These are phyloP conservation scores for Closterium sp. DNA, from an alignment of 139 green algal genomes.

Conservation along the genomic window DNA sequence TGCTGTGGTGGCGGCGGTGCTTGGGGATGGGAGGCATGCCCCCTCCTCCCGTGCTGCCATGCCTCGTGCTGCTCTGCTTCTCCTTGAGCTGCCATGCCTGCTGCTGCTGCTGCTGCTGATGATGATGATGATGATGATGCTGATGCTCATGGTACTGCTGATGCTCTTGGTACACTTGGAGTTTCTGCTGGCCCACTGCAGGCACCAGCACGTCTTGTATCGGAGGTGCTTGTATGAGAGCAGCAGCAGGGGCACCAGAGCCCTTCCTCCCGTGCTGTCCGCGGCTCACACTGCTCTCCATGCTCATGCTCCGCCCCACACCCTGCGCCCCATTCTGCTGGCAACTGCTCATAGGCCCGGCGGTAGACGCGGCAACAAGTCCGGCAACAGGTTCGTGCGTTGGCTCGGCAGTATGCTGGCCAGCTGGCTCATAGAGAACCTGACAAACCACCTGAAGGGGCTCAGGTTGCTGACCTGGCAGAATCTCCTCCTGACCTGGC, in stretches of 20 bases:
- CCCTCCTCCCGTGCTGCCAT: neutral
- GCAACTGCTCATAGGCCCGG: neutral
- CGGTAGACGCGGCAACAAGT: no score
- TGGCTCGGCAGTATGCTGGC: neutral
- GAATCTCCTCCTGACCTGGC: neutral
- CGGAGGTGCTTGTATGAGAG: neutral
- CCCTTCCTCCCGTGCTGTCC: neutral
- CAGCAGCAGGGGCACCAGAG: neutral
- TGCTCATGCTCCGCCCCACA: neutral
- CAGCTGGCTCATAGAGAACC: no score
- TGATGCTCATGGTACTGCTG: neutral
- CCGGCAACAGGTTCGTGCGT: neutral
- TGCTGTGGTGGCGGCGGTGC: neutral
- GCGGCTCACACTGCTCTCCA: neutral
- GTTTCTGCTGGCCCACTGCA: neutral
- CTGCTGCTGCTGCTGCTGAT: neutral
- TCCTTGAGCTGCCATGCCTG: neutral
- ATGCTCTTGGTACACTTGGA: neutral
- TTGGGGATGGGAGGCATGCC: neutral
- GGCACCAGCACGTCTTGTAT: neutral
- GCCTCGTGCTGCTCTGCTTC: neutral
- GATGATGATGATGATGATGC: neutral
- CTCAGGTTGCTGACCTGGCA: neutral
- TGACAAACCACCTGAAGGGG: neutral
- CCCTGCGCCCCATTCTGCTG: no score